A percentile compares a stretch with the other conserved stretches of the same genome.
Evolutionary conservation across 495 filamentous ascomycete genomes (phyloP).

Genomic region (Achaetomiella virescens): DNA sequence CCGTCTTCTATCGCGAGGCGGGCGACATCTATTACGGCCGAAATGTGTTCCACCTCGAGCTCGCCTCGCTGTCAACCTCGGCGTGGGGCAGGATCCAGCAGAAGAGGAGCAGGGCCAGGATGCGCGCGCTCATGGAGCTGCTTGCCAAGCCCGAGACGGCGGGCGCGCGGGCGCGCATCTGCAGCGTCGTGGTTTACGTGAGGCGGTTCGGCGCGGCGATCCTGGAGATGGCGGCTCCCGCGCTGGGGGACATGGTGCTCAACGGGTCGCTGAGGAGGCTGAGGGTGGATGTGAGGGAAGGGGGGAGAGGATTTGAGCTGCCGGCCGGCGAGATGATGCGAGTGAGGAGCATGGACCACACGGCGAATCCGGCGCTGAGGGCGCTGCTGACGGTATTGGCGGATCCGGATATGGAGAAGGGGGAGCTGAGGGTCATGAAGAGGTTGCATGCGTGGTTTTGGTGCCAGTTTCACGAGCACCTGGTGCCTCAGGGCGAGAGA

Average conservation of each 20-base stretch:
- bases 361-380: conserved; percentile 23
- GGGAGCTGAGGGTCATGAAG: conserved; percentile 21
- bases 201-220: conserved; percentile 23
- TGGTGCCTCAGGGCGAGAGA: neutral
- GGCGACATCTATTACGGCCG: conserved; percentile 30
- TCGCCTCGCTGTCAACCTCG: conserved; percentile 18
- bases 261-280: conserved; percentile 23
- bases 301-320: neutral
- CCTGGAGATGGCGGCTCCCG: conserved; percentile 6
- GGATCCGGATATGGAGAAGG: conserved; percentile 27
- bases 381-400: conserved; percentile 26
- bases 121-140: neutral
- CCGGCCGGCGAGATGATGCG: neutral
- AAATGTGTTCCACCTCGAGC: conserved; percentile 29
- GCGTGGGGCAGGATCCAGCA: conserved; percentile 4
- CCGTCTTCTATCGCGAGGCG: conserved; percentile 30
- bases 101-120: neutral
- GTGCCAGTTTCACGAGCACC: conserved; percentile 25
- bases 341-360: conserved; percentile 1
- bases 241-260: conserved; percentile 25
- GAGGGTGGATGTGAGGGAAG: conserved; percentile 19
- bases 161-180: conserved; percentile 23
- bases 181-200: conserved; percentile 22
- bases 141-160: neutral
- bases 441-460: conserved; percentile 19